phyloP scores from a whole-genome alignment of 2,329 filamentous ascomycete species.

The Chrysoporthe puriensis region DNA sequence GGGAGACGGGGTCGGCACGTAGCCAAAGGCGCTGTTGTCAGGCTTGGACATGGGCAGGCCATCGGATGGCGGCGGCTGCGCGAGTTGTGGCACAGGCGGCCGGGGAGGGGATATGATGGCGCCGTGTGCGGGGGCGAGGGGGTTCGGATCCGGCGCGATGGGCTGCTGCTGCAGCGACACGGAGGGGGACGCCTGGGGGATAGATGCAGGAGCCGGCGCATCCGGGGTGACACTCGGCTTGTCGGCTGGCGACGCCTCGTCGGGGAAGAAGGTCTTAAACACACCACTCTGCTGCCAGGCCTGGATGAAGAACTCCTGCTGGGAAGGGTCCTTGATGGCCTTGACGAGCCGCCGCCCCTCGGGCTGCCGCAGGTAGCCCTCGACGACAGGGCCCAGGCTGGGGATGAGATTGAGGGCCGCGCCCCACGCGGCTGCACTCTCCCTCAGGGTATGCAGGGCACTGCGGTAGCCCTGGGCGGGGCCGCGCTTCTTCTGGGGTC shows the following conservation, averaged over 20 bases:
- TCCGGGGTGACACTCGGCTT: conserved; percentile 22
- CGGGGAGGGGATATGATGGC: conserved; percentile 17
- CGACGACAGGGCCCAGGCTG: conserved; percentile 41
- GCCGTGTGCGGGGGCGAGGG: conserved; percentile 17
- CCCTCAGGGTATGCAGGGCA: conserved; percentile 44
- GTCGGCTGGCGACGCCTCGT: conserved; percentile 28
- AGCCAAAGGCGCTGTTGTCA: conserved; percentile 24
- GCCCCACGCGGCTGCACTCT: conserved; percentile 45
- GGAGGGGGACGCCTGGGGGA: background rate
- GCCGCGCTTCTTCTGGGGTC: conserved; percentile 44
- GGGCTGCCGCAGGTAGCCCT: conserved; percentile 39
- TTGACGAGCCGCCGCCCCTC: conserved; percentile 37
- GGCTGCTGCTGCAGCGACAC: conserved; percentile 17
- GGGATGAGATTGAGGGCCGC: conserved; percentile 42
- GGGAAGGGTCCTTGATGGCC: conserved; percentile 41
- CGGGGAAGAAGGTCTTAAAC: conserved; percentile 41
- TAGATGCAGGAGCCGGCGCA: conserved; percentile 10
- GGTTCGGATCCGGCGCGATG: background rate
- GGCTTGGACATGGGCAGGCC: conserved; percentile 17
- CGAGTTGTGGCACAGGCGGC: conserved; percentile 22
- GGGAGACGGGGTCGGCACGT: conserved; percentile 29
- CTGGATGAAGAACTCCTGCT: conserved; percentile 42
- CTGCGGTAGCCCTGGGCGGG: conserved; percentile 45
- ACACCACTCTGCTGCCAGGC: conserved; percentile 43
- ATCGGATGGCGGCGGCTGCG: conserved; percentile 18